Percentiles rank a stretch among this genome's conserved stretches.
phyloP scores from a whole-genome alignment of 2,329 filamentous ascomycete genomes.

The Xylariales sp. region DNA sequence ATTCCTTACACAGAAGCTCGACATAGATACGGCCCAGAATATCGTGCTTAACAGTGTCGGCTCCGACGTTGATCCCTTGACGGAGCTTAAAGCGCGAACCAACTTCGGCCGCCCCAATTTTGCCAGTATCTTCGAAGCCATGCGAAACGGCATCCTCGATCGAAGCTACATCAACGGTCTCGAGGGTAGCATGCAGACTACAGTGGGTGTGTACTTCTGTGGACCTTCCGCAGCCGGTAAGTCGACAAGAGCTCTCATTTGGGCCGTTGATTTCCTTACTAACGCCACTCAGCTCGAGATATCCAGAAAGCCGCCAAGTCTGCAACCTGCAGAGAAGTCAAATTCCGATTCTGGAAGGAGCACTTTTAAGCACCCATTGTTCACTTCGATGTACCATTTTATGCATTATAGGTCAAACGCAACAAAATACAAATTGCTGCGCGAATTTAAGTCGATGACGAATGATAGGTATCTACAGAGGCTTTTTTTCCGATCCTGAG shows the following conservation, averaged over 20 bases:
- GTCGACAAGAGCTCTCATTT: slow-evolving; percentile 37
- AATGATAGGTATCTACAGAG: slow-evolving; percentile 18
- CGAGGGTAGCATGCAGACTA: slow-evolving; percentile 79
- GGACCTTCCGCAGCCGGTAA: slow-evolving; percentile 79
- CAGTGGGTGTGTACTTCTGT: slow-evolving; percentile 98
- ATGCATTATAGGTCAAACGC: slow-evolving; percentile 28
- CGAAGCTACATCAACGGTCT: slow-evolving; percentile 86
- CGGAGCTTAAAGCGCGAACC: slow-evolving; percentile 87
- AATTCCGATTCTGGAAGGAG: slow-evolving; percentile 99
- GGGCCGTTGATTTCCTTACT: slow-evolving; percentile 42
- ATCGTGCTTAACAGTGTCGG: slow-evolving; percentile 97
- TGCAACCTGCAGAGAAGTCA: slow-evolving; percentile 80
- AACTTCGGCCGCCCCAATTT: slow-evolving; percentile 98
- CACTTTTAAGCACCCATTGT: slow-evolving; percentile 69
- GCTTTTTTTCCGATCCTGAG: slow-evolving; percentile 6
- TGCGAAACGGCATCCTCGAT: slow-evolving; percentile 89
- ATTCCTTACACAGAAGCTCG: slow-evolving; percentile 93
- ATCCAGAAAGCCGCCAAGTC: slow-evolving; percentile 84
- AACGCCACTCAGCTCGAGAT: slow-evolving; percentile 73
- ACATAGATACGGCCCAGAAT: slow-evolving; percentile 92
- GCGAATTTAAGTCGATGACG: slow-evolving; percentile 8
- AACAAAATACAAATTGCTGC: slow-evolving; percentile 7
- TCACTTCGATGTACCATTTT: slow-evolving; percentile 38
- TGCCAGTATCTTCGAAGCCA: slow-evolving; percentile 78
- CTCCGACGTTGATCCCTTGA: slow-evolving; percentile 86